A percentile compares a stretch with the other conserved stretches of the same genome.
Conservation (phyloP, 78 protist genomes). For the slime mould (Dictyostelium discoideum) region dicty_2.7 NC_007090.3:4449001-4449500, state of each 20-base stretch:
- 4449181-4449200: background rate
- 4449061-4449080: background rate
- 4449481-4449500: too few relatives aligned
- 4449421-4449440: too few relatives aligned
- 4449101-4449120: background rate
- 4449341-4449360: background rate
- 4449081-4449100: background rate
- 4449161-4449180: slow-evolving; percentile 33
- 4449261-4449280: background rate
- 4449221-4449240: slow-evolving; percentile 10
- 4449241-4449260: background rate
- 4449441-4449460: too few relatives aligned
- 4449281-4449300: background rate
- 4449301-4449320: background rate
- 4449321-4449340: background rate
- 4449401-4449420: too few relatives aligned
- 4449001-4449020: slow-evolving; percentile 71
- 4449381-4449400: too few relatives aligned
- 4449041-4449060: slow-evolving; percentile 52
- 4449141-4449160: slow-evolving; percentile 15
- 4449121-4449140: background rate
- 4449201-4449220: background rate
- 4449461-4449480: too few relatives aligned
- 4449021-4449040: slow-evolving; percentile 70
- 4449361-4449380: too few relatives aligned